Evolutionary conservation across 169 alveolate genomes (phyloP).

Genomic region (Miamiensis avidus): DNA sequence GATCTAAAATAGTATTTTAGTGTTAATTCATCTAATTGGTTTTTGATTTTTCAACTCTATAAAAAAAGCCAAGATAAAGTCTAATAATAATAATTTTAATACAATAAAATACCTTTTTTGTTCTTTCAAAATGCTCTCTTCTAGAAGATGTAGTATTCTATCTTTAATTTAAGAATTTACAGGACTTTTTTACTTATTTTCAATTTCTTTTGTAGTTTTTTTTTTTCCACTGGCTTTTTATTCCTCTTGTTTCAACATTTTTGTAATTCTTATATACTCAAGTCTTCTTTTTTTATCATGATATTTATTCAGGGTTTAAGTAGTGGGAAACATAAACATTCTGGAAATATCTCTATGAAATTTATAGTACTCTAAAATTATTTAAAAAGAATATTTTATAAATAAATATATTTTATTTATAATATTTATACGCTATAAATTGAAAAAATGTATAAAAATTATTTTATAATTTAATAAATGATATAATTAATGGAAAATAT

Average conservation of each 20-base stretch:
- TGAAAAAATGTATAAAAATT: too few species aligned
- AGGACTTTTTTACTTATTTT: neutral
- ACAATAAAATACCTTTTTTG: neutral
- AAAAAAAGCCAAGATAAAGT: too few species aligned
- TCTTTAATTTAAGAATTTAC: too few species aligned
- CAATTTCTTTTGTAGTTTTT: neutral
- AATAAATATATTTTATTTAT: too few species aligned
- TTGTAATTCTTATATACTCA: constrained; percentile 37
- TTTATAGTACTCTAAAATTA: constrained; percentile 43
- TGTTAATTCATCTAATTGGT: too few species aligned
- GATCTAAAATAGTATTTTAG: too few species aligned
- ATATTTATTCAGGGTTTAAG: constrained; percentile 30
- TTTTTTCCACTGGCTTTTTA: constrained; percentile 2
- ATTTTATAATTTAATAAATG: too few species aligned
- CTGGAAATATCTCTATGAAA: constrained; percentile 44
- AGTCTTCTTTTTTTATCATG: constrained; percentile 46
- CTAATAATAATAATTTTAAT: too few species aligned
- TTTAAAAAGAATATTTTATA: too few species aligned
- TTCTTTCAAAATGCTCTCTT: neutral
- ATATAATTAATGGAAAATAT: too few species aligned
- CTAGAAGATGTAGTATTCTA: neutral
- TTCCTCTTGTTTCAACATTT: constrained; percentile 32
- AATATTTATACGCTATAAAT: too few species aligned
- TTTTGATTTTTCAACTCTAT: too few species aligned
- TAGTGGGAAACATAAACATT: constrained; percentile 31